Percentiles rank a stretch among this genome's conserved stretches.
Conservation (phyloP, 352 stramenopile genomes). For the Globisporangium recalcitrans region DNA sequence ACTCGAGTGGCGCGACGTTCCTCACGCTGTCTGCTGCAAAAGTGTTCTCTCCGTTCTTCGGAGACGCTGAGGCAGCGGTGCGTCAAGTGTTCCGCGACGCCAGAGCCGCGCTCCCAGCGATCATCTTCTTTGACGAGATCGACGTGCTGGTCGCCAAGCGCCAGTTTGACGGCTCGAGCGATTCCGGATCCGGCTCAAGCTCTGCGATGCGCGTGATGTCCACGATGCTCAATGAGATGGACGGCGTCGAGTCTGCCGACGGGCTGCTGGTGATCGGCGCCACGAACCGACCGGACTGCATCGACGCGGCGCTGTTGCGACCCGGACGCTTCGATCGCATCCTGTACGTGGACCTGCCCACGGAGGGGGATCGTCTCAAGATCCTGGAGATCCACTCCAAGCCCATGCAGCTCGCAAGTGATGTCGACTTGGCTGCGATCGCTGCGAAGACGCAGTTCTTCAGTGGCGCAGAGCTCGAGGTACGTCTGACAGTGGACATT, state of each 20-base stretch:
- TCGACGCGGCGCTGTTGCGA: slow-evolving; percentile 96
- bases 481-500: slow-evolving; percentile 15
- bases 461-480: slow-evolving; percentile 86
- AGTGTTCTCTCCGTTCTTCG: slow-evolving; percentile 87
- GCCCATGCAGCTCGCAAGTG: slow-evolving; percentile 48
- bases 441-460: slow-evolving; percentile 55
- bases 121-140: slow-evolving; percentile 91
- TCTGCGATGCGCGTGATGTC: slow-evolving; percentile 92
- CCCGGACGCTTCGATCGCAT: slow-evolving; percentile 95
- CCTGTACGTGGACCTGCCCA: slow-evolving; percentile 92
- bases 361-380: slow-evolving; percentile 38
- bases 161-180: slow-evolving; percentile 44
- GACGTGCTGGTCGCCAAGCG: slow-evolving; percentile 84
- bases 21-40: slow-evolving; percentile 82
- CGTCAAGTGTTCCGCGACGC: slow-evolving; percentile 78
- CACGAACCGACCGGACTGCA: slow-evolving; percentile 96
- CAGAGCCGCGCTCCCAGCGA: slow-evolving; percentile 73
- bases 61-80: slow-evolving; percentile 81
- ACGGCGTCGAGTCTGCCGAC: slow-evolving; percentile 93
- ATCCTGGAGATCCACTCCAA: slow-evolving; percentile 80
- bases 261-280: slow-evolving; percentile 95
- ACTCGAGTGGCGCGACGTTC: slow-evolving; percentile 76
- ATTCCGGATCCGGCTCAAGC: slow-evolving; percentile 36
- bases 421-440: slow-evolving; percentile 62
- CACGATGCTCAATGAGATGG: slow-evolving; percentile 97